Evolutionary conservation across 495 filamentous ascomycete species (phyloP).

Genomic region (Symbiotaphrina buchneri): DNA sequence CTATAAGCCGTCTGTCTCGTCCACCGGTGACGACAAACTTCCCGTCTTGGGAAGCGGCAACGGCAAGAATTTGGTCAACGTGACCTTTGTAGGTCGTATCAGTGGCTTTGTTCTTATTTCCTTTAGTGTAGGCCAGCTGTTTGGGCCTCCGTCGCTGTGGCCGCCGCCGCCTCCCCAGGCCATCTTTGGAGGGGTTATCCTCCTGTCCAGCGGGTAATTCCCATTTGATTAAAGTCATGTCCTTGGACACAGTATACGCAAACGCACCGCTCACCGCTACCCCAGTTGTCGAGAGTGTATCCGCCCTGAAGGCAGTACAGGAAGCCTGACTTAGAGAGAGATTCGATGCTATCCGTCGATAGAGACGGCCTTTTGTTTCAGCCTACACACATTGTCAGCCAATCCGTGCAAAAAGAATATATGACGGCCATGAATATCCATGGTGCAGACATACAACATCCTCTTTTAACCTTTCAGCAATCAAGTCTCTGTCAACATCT

Average conservation of each 20-base stretch:
- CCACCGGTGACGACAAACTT: slow-evolving; percentile 84
- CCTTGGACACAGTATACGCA: slow-evolving; percentile 72
- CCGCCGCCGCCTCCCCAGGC: slow-evolving; percentile 29
- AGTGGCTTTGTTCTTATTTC: slow-evolving; percentile 35
- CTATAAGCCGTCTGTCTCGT: slow-evolving; percentile 53
- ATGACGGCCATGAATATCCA: too few relatives aligned
- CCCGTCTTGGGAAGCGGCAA: slow-evolving; percentile 73
- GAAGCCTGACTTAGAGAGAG: slow-evolving; percentile 37
- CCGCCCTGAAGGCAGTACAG: slow-evolving; percentile 48
- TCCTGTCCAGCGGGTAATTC: slow-evolving; percentile 22
- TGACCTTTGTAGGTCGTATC: slow-evolving; percentile 52
- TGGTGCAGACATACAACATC: slow-evolving; percentile 51
- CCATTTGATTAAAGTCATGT: slow-evolving; percentile 73
- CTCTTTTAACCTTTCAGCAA: slow-evolving; percentile 72
- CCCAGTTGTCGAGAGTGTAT: slow-evolving; percentile 54
- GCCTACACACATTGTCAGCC: slow-evolving; percentile 19
- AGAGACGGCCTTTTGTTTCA: slow-evolving; percentile 76
- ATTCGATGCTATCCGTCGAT: slow-evolving; percentile 50
- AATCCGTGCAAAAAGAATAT: neutral
- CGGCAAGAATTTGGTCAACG: slow-evolving; percentile 46
- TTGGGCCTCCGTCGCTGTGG: slow-evolving; percentile 50
- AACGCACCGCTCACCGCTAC: slow-evolving; percentile 58
- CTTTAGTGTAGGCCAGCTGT: slow-evolving; percentile 38
- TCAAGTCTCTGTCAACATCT: slow-evolving; percentile 76
- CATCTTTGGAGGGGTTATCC: slow-evolving; percentile 20